phyloP scores from a whole-genome alignment of 2,329 filamentous ascomycete species.

The Dactylonectria estremocensis region DNA sequence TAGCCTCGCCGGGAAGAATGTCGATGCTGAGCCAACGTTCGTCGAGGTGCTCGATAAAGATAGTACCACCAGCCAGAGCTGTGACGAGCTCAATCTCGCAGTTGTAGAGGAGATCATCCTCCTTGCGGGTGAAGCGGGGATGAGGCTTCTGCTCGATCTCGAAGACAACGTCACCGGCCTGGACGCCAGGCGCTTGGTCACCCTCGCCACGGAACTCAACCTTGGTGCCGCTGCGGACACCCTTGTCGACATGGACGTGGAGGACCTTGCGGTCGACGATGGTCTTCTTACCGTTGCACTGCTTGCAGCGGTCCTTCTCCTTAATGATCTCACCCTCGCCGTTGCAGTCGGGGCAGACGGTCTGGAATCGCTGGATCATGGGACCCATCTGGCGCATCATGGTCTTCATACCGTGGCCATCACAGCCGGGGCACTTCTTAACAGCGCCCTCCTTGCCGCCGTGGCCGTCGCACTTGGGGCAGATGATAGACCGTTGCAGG shows the following conservation, averaged over 20 bases:
- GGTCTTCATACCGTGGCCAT: conserved; percentile 97
- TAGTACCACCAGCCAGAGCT: conserved; percentile 89
- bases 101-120: conserved; percentile 95
- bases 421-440: conserved; percentile 90
- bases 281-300: conserved; percentile 97
- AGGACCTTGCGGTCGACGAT: conserved; percentile 97
- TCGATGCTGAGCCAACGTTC: conserved; percentile 96
- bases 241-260: conserved; percentile 96
- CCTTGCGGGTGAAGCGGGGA: conserved; percentile 92
- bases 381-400: conserved; percentile 99
- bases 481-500: conserved; percentile 97
- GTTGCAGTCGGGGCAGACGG: conserved; percentile 97
- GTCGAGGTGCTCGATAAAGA: conserved; percentile 96
- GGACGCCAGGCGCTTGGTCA: conserved; percentile 93
- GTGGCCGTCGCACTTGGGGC: conserved; percentile 91
- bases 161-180: conserved; percentile 97
- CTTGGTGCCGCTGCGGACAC: conserved; percentile 94
- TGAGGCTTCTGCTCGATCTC: conserved; percentile 99
- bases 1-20: conserved; percentile 94
- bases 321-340: conserved; percentile 97
- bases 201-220: conserved; percentile 98
- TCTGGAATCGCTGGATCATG: conserved; percentile 99
- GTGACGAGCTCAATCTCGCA: conserved; percentile 97
- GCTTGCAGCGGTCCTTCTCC: conserved; percentile 98
- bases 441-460: conserved; percentile 99